Evolutionary conservation across 257 asterid genomes (phyloP).

Genomic region (Solanum habrochaites): DNA sequence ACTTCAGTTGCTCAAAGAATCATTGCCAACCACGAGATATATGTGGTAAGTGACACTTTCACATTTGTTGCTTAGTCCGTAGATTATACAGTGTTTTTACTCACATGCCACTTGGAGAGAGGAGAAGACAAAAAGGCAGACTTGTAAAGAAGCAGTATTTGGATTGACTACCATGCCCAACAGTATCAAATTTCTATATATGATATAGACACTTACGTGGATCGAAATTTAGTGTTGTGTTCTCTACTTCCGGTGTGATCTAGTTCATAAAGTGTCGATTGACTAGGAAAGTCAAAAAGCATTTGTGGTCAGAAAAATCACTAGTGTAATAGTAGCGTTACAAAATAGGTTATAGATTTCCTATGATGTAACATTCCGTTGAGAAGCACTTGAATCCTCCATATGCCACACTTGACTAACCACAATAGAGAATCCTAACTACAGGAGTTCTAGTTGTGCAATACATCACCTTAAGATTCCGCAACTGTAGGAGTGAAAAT

Average conservation of each 20-base stretch:
- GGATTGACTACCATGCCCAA: not conserved
- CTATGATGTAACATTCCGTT: not conserved
- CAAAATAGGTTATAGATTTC: not conserved
- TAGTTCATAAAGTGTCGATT: not conserved
- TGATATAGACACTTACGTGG: not conserved
- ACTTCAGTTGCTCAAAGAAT: slow-evolving; percentile 72
- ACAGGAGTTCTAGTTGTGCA: not conserved
- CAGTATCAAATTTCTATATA: not conserved
- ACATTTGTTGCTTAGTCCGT: not conserved
- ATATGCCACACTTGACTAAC: not conserved
- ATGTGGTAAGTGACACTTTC: slow-evolving; percentile 30
- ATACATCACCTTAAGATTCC: not conserved
- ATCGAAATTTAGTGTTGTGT: not conserved
- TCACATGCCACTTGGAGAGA: not conserved
- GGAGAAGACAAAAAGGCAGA: not conserved
- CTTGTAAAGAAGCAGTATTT: not conserved
- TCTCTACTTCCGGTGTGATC: not conserved
- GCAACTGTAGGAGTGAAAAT: not conserved
- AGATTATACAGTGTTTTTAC: not conserved
- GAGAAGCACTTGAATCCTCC: not conserved
- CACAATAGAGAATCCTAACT: not conserved
- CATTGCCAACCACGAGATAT: slow-evolving; percentile 71
- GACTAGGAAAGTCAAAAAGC: not conserved
- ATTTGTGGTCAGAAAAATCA: not conserved
- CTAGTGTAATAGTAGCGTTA: not conserved